A percentile compares a stretch with the other conserved stretches of the same genome.
Evolutionary conservation across 2,329 filamentous ascomycete genomes (phyloP).

Genomic region (Tolypocladium sp.): DNA sequence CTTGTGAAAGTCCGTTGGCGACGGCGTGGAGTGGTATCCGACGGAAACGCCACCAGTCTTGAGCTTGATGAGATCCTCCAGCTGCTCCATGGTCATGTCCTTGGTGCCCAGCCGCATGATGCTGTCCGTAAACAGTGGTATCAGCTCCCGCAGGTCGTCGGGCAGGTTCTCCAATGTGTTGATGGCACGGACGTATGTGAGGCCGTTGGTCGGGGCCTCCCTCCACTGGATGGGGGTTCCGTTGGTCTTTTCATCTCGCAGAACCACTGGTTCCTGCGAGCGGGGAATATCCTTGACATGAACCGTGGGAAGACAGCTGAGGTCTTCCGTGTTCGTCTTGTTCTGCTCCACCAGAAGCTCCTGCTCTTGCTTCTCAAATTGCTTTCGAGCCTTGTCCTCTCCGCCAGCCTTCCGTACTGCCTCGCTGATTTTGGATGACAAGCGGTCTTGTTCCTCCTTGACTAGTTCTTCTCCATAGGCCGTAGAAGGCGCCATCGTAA

Average conservation of each 20-base stretch:
- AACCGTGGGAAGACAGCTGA: constrained; percentile 81
- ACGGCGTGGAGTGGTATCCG: constrained; percentile 74
- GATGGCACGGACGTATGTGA: constrained; percentile 92
- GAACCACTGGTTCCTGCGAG: constrained; percentile 49
- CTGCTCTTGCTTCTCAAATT: constrained; percentile 69
- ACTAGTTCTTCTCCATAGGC: constrained; percentile 66
- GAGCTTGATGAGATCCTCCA: constrained; percentile 92
- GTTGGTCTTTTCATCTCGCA: constrained; percentile 57
- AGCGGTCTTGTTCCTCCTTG: constrained; percentile 65
- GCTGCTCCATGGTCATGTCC: constrained; percentile 80
- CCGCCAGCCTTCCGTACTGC: constrained; percentile 60
- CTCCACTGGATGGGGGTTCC: constrained; percentile 75
- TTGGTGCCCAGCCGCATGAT: constrained; percentile 91
- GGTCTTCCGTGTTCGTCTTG: constrained; percentile 72
- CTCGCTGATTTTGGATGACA: constrained; percentile 66
- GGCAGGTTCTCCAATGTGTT: constrained; percentile 72
- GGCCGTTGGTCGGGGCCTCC: constrained; percentile 85
- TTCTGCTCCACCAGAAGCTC: constrained; percentile 75
- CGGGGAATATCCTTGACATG: constrained; percentile 84
- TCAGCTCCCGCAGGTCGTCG: constrained; percentile 71
- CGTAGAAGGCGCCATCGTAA: constrained; percentile 85
- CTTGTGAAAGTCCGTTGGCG: constrained; percentile 59
- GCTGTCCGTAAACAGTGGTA: constrained; percentile 85
- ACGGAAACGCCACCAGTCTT: constrained; percentile 89
- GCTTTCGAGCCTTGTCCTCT: constrained; percentile 59